phyloP scores from a whole-genome alignment of 345 rosid genomes.

The Citrus hindsii region DNA sequence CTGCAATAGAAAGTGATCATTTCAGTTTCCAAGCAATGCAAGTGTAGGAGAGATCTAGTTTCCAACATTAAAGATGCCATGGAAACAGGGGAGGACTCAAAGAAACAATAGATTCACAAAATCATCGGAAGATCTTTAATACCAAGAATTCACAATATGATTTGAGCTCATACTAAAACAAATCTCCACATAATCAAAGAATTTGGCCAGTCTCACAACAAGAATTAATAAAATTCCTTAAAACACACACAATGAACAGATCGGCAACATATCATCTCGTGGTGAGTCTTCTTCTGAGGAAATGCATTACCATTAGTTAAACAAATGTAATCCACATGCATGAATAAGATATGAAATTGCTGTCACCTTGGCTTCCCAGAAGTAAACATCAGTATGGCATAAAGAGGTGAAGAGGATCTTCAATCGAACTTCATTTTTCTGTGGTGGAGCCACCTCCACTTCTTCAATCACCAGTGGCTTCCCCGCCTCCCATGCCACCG shows the following conservation, averaged over 20 bases:
- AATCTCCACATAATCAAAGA: background rate
- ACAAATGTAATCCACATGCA: background rate
- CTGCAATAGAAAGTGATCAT: slow-evolving; percentile 21
- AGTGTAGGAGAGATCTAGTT: no score
- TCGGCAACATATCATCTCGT: background rate
- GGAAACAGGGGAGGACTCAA: background rate
- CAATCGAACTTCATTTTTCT: slow-evolving; percentile 73
- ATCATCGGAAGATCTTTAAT: background rate
- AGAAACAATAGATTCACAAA: background rate
- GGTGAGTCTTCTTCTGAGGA: background rate
- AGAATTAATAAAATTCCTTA: background rate
- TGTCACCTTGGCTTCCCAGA: slow-evolving; percentile 92
- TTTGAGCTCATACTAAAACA: background rate
- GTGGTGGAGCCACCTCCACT: slow-evolving; percentile 91
- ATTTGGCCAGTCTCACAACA: background rate
- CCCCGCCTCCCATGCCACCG: slow-evolving; percentile 92
- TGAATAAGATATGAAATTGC: background rate
- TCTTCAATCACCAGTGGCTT: slow-evolving; percentile 82
- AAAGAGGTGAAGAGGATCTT: slow-evolving; percentile 77
- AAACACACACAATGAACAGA: background rate
- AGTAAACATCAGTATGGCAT: slow-evolving; percentile 90
- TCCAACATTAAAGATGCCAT: no score
- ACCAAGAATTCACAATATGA: background rate
- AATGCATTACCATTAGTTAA: background rate
- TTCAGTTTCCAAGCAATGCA: slow-evolving; percentile 1